phyloP scores from a whole-genome alignment of 106 monocot genomes.

The Dendrobium huoshanense region DNA sequence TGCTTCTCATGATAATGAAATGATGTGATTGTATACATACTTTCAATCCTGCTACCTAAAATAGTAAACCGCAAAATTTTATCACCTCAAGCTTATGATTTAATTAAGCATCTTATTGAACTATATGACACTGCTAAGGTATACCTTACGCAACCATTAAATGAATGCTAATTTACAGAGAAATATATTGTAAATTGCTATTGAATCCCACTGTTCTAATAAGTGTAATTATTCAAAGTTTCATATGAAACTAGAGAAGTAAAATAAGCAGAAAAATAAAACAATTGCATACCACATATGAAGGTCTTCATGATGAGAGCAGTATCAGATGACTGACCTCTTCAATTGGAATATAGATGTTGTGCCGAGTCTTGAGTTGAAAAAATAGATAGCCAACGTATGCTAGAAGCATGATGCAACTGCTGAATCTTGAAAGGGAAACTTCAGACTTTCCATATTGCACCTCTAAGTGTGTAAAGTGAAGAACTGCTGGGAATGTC shows the following conservation, averaged over 20 bases:
- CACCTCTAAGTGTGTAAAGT: slow-evolving; percentile 88
- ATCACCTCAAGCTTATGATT: background rate
- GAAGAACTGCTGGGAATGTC: slow-evolving; percentile 93
- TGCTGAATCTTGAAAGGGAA: slow-evolving; percentile 92
- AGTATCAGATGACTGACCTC: slow-evolving; percentile 32
- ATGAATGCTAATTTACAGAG: background rate
- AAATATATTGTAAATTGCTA: background rate
- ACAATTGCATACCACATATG: background rate
- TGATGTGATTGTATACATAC: background rate
- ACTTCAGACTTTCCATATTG: slow-evolving; percentile 96
- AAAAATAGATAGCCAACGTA: slow-evolving; percentile 93
- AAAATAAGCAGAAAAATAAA: background rate
- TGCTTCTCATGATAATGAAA: background rate
- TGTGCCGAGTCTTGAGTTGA: slow-evolving; percentile 74
- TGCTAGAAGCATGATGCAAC: slow-evolving; percentile 89
- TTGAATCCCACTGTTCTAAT: background rate
- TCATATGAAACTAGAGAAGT: background rate
- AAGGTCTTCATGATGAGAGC: background rate
- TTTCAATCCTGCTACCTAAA: background rate
- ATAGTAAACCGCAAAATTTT: background rate
- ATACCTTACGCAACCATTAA: background rate
- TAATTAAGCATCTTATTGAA: background rate
- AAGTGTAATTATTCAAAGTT: background rate
- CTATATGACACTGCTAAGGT: background rate
- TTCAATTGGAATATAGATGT: slow-evolving; percentile 56